Evolutionary conservation across 768 basidiomycete species (phyloP).

Genomic region (Russula sp.): DNA sequence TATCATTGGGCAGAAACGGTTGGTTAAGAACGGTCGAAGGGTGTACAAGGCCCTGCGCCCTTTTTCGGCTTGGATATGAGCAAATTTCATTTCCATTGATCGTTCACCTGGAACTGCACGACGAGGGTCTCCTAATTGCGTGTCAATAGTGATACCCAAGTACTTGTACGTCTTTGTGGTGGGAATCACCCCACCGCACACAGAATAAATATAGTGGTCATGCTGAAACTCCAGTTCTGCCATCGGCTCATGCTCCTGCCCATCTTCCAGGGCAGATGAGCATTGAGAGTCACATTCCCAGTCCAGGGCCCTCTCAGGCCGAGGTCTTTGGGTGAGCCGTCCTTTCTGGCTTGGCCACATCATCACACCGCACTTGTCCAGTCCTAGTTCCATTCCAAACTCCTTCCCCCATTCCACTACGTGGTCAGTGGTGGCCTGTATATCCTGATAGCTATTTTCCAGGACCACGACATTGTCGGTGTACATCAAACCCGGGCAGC

Average conservation of each 20-base stretch:
- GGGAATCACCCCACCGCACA: background rate
- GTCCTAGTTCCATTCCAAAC: background rate
- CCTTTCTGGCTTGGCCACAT: background rate
- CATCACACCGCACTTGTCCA: background rate
- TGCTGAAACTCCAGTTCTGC: background rate
- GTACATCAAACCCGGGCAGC: background rate
- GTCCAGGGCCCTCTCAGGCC: no score
- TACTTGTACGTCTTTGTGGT: slow-evolving; percentile 30
- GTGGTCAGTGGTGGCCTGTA: background rate
- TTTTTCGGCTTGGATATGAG: background rate
- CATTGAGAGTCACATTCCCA: no score
- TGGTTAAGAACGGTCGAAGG: background rate
- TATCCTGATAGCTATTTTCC: background rate
- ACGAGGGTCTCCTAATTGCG: slow-evolving; percentile 1
- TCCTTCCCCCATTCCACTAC: background rate
- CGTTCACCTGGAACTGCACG: background rate
- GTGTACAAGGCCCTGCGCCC: background rate
- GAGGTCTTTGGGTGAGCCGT: no score
- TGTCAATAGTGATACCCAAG: slow-evolving; percentile 30
- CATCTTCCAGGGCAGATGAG: no score
- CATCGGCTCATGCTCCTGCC: no score
- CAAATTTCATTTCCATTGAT: background rate
- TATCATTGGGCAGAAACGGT: background rate
- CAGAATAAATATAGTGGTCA: background rate
- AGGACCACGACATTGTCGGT: background rate